These are phyloP conservation scores for Claviceps sorghi DNA, from an alignment of 2,329 filamentous ascomycete genomes.

Conservation along the genomic window DNA sequence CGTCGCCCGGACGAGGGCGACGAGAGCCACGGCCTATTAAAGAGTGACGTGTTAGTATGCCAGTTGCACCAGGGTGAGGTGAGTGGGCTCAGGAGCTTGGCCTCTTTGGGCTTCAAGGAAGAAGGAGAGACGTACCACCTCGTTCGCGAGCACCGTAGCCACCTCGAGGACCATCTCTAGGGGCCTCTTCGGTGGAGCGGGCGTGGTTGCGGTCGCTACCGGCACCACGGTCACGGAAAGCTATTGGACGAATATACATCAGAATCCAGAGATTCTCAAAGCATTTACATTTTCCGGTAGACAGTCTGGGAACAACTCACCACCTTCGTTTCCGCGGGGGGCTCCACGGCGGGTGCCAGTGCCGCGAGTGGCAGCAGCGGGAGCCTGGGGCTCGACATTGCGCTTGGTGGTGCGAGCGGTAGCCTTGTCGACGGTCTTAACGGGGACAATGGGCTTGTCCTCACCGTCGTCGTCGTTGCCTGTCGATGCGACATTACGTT, in stretches of 20 bases:
- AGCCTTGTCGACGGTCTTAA: slow-evolving; percentile 81
- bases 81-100: background rate
- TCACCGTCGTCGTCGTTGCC: slow-evolving; percentile 48
- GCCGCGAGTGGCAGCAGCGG: slow-evolving; percentile 41
- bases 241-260: slow-evolving; percentile 28
- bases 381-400: slow-evolving; percentile 64
- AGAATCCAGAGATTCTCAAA: background rate
- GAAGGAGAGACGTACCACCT: slow-evolving; percentile 32
- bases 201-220: slow-evolving; percentile 70
- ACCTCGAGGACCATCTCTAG: slow-evolving; percentile 41
- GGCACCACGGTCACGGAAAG: slow-evolving; percentile 78
- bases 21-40: slow-evolving; percentile 37
- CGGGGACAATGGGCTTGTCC: slow-evolving; percentile 64
- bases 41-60: background rate
- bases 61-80: background rate
- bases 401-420: slow-evolving; percentile 64
- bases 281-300: background rate
- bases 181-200: slow-evolving; percentile 58
- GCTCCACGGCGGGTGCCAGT: slow-evolving; percentile 38
- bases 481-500: slow-evolving; percentile 13
- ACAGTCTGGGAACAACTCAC: slow-evolving; percentile 37
- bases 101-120: background rate
- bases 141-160: slow-evolving; percentile 49
- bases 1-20: slow-evolving; percentile 37
- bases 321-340: slow-evolving; percentile 68